These are phyloP conservation scores for Plasmodium malariae DNA, from an alignment of 169 alveolate genomes.

Conservation along the genomic window DNA sequence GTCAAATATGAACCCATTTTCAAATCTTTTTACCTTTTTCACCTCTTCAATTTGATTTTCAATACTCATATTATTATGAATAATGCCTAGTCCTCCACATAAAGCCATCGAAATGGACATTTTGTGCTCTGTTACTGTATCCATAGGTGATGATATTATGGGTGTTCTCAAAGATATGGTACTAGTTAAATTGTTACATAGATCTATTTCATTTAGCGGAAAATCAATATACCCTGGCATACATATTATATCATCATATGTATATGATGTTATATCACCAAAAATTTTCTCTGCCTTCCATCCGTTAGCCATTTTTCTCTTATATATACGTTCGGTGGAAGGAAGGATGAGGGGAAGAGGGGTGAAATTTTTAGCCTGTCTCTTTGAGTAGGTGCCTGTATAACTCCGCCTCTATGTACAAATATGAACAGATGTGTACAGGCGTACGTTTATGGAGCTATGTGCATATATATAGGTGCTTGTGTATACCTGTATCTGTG, in stretches of 20 bases:
- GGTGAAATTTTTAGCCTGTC: too few species aligned
- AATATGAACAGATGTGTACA: too few species aligned
- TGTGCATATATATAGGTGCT: too few species aligned
- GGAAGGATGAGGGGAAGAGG: too few species aligned
- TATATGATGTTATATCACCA: conserved; percentile 82
- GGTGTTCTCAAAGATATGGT: conserved; percentile 89
- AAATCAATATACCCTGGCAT: conserved; percentile 92
- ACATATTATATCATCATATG: conserved; percentile 92
- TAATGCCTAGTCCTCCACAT: conserved; percentile 94
- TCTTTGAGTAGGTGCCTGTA: too few species aligned
- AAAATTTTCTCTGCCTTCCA: conserved; percentile 84
- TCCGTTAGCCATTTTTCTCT: conserved; percentile 84
- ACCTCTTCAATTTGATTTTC: conserved; percentile 91
- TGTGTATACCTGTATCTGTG: too few species aligned
- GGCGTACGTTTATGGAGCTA: too few species aligned
- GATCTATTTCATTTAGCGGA: conserved; percentile 86
- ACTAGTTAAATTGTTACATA: conserved; percentile 85
- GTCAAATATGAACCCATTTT: conserved; percentile 92
- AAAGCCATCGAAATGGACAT: conserved; percentile 95
- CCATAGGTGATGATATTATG: conserved; percentile 95
- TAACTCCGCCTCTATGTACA: too few species aligned
- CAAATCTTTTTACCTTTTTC: conserved; percentile 91
- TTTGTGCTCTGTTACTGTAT: conserved; percentile 94
- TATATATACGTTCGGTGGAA: not conserved
- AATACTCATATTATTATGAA: conserved; percentile 92